Evolutionary conservation across 345 rosid species (phyloP), one percentile per base, ranked within the genome.

Genomic region (Citrus hindsii): DNA sequence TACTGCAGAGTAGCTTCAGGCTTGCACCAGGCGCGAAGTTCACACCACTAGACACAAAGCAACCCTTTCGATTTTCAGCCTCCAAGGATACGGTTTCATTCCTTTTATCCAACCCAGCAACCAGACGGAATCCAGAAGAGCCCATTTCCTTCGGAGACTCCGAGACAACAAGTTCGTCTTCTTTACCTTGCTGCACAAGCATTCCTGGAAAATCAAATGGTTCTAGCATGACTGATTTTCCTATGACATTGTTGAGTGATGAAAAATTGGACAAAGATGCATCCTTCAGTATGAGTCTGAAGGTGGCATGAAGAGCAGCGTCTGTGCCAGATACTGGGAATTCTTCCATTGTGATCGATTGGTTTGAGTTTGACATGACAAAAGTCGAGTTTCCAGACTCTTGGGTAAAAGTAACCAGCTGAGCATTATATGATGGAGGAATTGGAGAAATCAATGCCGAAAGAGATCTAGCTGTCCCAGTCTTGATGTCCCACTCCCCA

Each of bases 401-500:
- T 84, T 92, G 99, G 7, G 90, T 84, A 68, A 95, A 72, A 38
- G 98, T 85, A 38, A 88, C 85, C 65, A 95, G 83, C 67, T 89
- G 76, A 25, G 80, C 74, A 80, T 88, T 91, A 27, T 86, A 82
- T 69, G 85, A 65, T 53, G 79, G 77, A 6, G 95, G 93, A 75
- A 93, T 63, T 25, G 95, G 76, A 56, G 84, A 77, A 75, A 92
- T 88, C 93, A 89, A 91, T 38, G 87, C 89, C 0, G 85, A 78
- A 78, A 79, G 79, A 24, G 85, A 84, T 38, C 30, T 61, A n/a
- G 78, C 73, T 48, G 90, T 81, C 16, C 79, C 84, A 48, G 93
- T 75, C 79, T 82, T 88, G 75, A 90, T 71, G 82, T 90, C 87
- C 95, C 95, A 92, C 27, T 93, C 93, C 40, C 87, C 92, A 42